A percentile compares a stretch with the other conserved stretches of the same genome.
phyloP scores from a whole-genome alignment of 495 filamentous ascomycete species.

The Hamigera avellanea region DNA sequence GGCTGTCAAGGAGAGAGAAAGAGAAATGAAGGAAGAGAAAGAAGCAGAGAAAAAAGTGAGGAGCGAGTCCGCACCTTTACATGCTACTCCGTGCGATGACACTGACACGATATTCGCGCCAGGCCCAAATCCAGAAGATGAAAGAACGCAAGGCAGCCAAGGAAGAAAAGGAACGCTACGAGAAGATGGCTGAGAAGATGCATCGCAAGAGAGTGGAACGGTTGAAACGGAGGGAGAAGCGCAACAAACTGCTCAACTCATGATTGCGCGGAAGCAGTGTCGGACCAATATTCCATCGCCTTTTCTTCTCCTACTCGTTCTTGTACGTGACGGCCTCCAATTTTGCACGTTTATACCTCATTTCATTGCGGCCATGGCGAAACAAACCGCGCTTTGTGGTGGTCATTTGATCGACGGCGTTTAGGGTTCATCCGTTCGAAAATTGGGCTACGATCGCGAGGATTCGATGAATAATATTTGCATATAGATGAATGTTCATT shows the following conservation, averaged over 20 bases:
- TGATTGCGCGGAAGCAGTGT: constrained; percentile 28
- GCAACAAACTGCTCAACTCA: constrained; percentile 91
- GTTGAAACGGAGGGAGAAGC: constrained; percentile 87
- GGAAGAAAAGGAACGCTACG: constrained; percentile 87
- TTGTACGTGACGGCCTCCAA: too few species aligned
- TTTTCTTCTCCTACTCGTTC: neutral
- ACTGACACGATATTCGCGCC: constrained; percentile 1
- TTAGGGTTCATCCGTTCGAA: too few species aligned
- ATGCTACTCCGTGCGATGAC: too few species aligned
- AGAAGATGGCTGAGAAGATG: constrained; percentile 96
- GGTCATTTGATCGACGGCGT: too few species aligned
- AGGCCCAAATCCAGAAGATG: constrained; percentile 67
- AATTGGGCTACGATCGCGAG: too few species aligned
- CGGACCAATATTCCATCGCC: neutral
- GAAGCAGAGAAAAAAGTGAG: constrained; percentile 73
- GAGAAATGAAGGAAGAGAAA: constrained; percentile 92
- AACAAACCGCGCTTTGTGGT: too few species aligned
- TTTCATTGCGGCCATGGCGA: too few species aligned
- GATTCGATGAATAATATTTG: neutral
- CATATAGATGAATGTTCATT: neutral
- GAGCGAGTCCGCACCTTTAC: neutral
- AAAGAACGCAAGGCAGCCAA: constrained; percentile 75
- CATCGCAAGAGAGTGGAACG: constrained; percentile 89
- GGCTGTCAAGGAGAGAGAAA: constrained; percentile 76
- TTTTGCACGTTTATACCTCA: too few species aligned